These are phyloP conservation scores for Ruellia speciosa DNA, from an alignment of 305 asterid genomes.

Conservation along the genomic window DNA sequence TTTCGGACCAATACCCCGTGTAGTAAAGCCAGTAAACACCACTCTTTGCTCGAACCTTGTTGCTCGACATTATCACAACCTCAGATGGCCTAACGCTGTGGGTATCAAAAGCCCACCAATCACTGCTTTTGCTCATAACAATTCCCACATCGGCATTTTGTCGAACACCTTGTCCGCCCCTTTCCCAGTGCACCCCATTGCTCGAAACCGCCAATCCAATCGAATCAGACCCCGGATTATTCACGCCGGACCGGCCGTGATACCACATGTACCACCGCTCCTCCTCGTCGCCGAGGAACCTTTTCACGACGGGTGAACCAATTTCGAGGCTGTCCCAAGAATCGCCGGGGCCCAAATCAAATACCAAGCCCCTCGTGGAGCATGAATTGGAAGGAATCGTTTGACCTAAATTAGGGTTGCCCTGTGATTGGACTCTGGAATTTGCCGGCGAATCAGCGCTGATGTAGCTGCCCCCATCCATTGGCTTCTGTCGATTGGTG, in stretches of 20 bases:
- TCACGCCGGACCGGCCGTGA: conserved; percentile 40
- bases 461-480: conserved; percentile 22
- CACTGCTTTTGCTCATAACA: conserved; percentile 52
- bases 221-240: conserved; percentile 28
- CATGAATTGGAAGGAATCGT: conserved; percentile 31
- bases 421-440: conserved; percentile 29
- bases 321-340: conserved; percentile 75
- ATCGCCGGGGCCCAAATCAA: conserved; percentile 45
- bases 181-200: conserved; percentile 86
- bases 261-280: conserved; percentile 95
- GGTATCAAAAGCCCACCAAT: conserved; percentile 95
- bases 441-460: conserved; percentile 21
- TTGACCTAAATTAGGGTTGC: conserved; percentile 19
- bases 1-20: conserved; percentile 46
- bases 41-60: conserved; percentile 44
- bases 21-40: conserved; percentile 85
- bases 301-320: conserved; percentile 84
- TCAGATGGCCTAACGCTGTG: conserved; percentile 60
- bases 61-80: conserved; percentile 69
- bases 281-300: conserved; percentile 75
- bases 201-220: conserved; percentile 75
- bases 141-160: conserved; percentile 61
- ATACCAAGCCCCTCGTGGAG: conserved; percentile 54
- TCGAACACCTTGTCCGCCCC: conserved; percentile 42
- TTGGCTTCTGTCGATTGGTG: conserved; percentile 36